Evolutionary conservation across 2,329 filamentous ascomycete genomes (phyloP).

Genomic region (Colletotrichum costaricense): DNA sequence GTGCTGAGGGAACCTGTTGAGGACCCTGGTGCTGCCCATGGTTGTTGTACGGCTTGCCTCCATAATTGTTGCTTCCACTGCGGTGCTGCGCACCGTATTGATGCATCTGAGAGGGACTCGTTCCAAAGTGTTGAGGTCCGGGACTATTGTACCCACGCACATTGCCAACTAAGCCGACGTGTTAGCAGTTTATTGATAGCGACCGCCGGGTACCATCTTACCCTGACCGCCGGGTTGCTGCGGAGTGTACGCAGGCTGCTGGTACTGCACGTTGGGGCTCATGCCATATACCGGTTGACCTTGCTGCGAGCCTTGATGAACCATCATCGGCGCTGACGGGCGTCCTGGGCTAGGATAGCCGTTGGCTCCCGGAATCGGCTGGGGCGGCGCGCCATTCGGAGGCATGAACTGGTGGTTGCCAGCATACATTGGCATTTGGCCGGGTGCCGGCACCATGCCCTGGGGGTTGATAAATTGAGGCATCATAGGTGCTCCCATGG

Average conservation of each 20-base stretch:
- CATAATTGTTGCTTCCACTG: conserved; percentile 66
- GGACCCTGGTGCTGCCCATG: conserved; percentile 48
- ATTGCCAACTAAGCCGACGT: conserved; percentile 64
- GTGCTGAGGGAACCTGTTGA: conserved; percentile 52
- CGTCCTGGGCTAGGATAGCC: conserved; percentile 92
- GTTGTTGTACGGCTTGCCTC: conserved; percentile 60
- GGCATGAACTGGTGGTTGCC: conserved; percentile 75
- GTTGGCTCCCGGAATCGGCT: conserved; percentile 72
- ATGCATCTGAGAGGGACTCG: conserved; percentile 74
- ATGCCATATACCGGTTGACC: conserved; percentile 83
- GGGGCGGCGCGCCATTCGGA: conserved; percentile 63
- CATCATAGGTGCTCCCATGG: conserved; percentile 85
- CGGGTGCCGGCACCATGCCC: conserved; percentile 72
- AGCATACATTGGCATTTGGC: conserved; percentile 85
- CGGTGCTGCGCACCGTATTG: conserved; percentile 71
- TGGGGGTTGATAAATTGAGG: conserved; percentile 81
- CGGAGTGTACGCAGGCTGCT: conserved; percentile 77
- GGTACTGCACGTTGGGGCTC: conserved; percentile 80
- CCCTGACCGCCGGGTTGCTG: conserved; percentile 77
- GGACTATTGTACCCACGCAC: conserved; percentile 70
- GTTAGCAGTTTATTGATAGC: conserved; percentile 48
- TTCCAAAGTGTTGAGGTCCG: conserved; percentile 71
- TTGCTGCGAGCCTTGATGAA: conserved; percentile 92
- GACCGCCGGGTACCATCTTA: conserved; percentile 57
- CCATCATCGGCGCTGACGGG: conserved; percentile 88